A percentile compares a stretch with the other conserved stretches of the same genome.
These are phyloP conservation scores for Rehmannia glutinosa DNA, from an alignment of 257 asterid genomes.

Conservation along the genomic window DNA sequence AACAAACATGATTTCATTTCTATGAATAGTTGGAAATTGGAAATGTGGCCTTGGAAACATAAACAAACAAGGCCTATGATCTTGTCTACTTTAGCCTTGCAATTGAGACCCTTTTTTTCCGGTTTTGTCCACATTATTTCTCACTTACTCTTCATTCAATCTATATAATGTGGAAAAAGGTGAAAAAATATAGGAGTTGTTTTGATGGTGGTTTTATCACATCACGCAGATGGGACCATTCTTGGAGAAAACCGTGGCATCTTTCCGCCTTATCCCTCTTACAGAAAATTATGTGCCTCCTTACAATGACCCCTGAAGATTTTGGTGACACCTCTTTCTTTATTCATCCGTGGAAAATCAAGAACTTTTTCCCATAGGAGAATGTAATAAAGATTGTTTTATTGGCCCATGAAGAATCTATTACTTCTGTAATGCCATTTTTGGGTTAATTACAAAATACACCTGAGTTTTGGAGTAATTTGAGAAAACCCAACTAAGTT, in stretches of 20 bases:
- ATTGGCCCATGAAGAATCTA: background rate
- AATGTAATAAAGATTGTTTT: slow-evolving; percentile 13
- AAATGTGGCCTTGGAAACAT: no score
- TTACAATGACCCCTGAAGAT: slow-evolving; percentile 93
- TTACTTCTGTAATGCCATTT: background rate
- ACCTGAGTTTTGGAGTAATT: no score
- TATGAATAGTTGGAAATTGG: no score
- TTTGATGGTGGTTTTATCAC: background rate
- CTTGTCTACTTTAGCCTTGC: no score
- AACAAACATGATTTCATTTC: no score
- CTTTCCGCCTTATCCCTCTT: slow-evolving; percentile 83
- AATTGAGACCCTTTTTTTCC: no score
- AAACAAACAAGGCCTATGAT: no score
- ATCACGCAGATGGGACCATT: slow-evolving; percentile 77
- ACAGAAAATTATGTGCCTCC: slow-evolving; percentile 94
- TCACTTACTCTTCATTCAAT: no score
- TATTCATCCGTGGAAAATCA: background rate
- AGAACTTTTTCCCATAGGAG: background rate
- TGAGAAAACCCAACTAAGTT: no score
- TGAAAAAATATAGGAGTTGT: background rate
- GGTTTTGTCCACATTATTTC: no score
- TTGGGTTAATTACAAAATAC: no score
- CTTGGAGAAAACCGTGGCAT: slow-evolving; percentile 64
- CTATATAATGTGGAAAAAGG: background rate
- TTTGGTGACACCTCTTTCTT: slow-evolving; percentile 52